Conservation (phyloP, 495 filamentous ascomycete species). For the Talaromyces liani region DNA sequence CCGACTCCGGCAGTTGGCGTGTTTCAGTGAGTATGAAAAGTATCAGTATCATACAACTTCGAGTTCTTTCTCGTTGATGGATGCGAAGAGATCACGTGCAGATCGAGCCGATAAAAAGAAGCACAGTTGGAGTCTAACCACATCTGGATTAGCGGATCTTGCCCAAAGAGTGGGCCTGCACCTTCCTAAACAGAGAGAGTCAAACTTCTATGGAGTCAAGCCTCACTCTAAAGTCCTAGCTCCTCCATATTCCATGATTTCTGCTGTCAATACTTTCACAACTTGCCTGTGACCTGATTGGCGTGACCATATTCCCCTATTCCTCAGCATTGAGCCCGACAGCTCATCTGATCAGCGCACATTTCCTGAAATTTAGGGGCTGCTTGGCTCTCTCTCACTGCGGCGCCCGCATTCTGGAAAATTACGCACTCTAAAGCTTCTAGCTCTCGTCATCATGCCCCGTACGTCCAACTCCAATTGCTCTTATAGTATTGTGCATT, state of each 20-base stretch:
- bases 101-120: background rate
- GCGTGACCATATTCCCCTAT: background rate
- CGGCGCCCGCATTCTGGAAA: constrained; percentile 7
- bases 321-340: background rate
- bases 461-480: constrained; percentile 20
- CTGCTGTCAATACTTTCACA: background rate
- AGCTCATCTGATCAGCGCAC: background rate
- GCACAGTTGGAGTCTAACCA: background rate
- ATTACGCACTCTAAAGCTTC: constrained; percentile 13
- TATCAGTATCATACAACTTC: background rate
- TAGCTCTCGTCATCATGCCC: constrained; percentile 29
- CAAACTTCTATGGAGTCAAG: background rate
- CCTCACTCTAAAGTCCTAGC: background rate
- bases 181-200: background rate
- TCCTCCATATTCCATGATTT: background rate
- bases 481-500: background rate
- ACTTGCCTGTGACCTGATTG: background rate
- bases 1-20: background rate
- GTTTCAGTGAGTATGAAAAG: background rate
- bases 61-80: background rate
- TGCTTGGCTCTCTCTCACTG: background rate
- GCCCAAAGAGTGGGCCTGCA: background rate
- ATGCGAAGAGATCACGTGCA: background rate
- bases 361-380: background rate
- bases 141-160: background rate